phyloP scores from a whole-genome alignment of 2,329 filamentous ascomycete species.

The Aspergillus fumigatus region DNA sequence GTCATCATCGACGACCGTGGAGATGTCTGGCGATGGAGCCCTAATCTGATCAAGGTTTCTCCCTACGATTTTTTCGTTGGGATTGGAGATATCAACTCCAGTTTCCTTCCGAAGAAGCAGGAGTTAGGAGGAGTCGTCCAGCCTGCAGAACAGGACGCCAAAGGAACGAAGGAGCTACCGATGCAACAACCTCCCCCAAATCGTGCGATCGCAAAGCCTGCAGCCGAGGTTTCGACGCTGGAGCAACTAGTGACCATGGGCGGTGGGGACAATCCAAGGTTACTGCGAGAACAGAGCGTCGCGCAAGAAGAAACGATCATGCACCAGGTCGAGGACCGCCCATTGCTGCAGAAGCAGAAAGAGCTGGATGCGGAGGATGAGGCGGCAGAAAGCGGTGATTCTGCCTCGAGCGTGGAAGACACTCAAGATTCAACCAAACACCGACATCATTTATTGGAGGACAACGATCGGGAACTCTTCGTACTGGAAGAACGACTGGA shows the following conservation, averaged over 20 bases:
- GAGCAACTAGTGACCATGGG: slow-evolving; percentile 75
- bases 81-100: slow-evolving; percentile 97
- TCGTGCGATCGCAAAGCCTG: slow-evolving; percentile 23
- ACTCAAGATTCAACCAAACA: slow-evolving; percentile 38
- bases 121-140: slow-evolving; percentile 48
- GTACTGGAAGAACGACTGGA: slow-evolving; percentile 72
- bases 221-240: slow-evolving; percentile 52
- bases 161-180: slow-evolving; percentile 19
- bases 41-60: slow-evolving; percentile 89
- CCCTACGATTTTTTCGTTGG: slow-evolving; percentile 98
- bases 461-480: slow-evolving; percentile 79
- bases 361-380: slow-evolving; percentile 82
- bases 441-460: slow-evolving; percentile 74
- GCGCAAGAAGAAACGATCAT: slow-evolving; percentile 85
- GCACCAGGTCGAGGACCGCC: slow-evolving; percentile 83
- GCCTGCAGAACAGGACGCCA: slow-evolving; percentile 20
- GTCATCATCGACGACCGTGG: slow-evolving; percentile 97
- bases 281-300: slow-evolving; percentile 70
- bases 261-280: slow-evolving; percentile 61
- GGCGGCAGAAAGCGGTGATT: slow-evolving; percentile 51
- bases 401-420: slow-evolving; percentile 37
- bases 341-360: slow-evolving; percentile 87
- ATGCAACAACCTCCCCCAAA: slow-evolving; percentile 27
- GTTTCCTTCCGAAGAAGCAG: slow-evolving; percentile 79
- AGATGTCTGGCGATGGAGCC: slow-evolving; percentile 92